These are phyloP conservation scores for Tolypocladium inflatum DNA, from an alignment of 2,329 filamentous ascomycete genomes.

Conservation along the genomic window DNA sequence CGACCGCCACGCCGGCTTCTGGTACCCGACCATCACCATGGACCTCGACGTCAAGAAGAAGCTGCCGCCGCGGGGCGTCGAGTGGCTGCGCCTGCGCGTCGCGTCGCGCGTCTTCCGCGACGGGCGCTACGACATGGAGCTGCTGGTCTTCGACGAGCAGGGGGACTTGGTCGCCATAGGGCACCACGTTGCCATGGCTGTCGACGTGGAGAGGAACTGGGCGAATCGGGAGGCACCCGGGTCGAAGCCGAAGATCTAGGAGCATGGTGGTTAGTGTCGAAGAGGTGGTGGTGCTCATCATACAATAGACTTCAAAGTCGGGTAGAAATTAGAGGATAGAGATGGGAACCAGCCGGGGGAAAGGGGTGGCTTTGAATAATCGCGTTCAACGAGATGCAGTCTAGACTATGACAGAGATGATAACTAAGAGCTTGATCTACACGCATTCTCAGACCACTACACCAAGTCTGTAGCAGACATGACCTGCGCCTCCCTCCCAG, in stretches of 20 bases:
- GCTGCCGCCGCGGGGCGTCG: slow-evolving; percentile 56
- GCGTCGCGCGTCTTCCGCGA: slow-evolving; percentile 58
- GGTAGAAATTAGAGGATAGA: too few species aligned
- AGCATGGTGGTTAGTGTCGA: neutral
- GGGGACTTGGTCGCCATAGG: slow-evolving; percentile 20
- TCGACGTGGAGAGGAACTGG: slow-evolving; percentile 14
- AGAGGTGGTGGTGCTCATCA: too few species aligned
- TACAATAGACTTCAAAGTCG: too few species aligned
- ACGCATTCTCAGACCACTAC: neutral
- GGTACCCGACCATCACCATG: slow-evolving; percentile 69
- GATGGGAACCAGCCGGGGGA: too few species aligned
- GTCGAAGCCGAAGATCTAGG: neutral
- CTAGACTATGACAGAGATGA: neutral
- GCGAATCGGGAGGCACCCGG: neutral
- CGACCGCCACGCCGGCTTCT: slow-evolving; percentile 33
- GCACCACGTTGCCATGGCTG: slow-evolving; percentile 19
- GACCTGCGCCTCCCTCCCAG: neutral
- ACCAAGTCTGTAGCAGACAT: neutral
- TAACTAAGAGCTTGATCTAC: too few species aligned
- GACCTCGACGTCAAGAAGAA: slow-evolving; percentile 70
- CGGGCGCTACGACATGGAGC: slow-evolving; percentile 66
- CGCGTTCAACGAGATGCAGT: neutral
- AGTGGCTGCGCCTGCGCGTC: slow-evolving; percentile 62
- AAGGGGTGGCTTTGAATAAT: neutral
- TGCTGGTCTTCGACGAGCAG: slow-evolving; percentile 49